These are phyloP conservation scores for Ashbya aceris DNA, from an alignment of 1,139 yeast species.

Conservation along the genomic window DNA sequence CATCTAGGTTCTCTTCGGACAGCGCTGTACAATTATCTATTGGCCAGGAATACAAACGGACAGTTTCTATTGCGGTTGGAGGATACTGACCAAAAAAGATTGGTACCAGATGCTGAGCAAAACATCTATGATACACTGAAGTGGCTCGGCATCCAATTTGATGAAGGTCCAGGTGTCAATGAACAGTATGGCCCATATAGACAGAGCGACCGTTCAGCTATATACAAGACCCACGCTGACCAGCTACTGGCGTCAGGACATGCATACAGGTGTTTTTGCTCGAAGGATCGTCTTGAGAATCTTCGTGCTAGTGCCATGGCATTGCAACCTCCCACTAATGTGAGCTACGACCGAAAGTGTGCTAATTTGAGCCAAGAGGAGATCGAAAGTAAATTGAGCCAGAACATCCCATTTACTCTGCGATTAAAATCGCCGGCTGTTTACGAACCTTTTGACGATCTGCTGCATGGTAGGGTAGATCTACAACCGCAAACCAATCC, in stretches of 20 bases:
- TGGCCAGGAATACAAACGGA: constrained; percentile 76
- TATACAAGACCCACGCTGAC: constrained; percentile 53
- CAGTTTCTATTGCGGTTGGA: constrained; percentile 74
- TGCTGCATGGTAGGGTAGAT: constrained; percentile 66
- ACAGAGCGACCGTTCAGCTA: constrained; percentile 67
- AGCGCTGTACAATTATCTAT: constrained; percentile 77
- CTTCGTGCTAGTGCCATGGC: constrained; percentile 65
- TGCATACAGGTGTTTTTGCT: constrained; percentile 83
- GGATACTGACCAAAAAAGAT: constrained; percentile 80
- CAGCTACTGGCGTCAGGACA: constrained; percentile 50
- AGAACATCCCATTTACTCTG: constrained; percentile 37
- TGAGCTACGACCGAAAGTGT: constrained; percentile 84
- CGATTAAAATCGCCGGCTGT: constrained; percentile 60
- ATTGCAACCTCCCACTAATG: constrained; percentile 82
- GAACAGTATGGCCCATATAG: constrained; percentile 59
- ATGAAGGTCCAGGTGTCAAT: constrained; percentile 61
- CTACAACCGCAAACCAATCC: constrained; percentile 72
- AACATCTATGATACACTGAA: constrained; percentile 64
- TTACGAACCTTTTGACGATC: constrained; percentile 61
- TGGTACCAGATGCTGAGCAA: constrained; percentile 73
- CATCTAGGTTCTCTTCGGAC: constrained; percentile 92
- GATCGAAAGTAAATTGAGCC: constrained; percentile 29
- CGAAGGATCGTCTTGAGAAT: constrained; percentile 63
- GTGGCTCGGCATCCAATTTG: constrained; percentile 71
- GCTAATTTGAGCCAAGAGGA: constrained; percentile 36